Evolutionary conservation across 148 eudicot genomes (phyloP).

Genomic region (Amaranthus cruentus): DNA sequence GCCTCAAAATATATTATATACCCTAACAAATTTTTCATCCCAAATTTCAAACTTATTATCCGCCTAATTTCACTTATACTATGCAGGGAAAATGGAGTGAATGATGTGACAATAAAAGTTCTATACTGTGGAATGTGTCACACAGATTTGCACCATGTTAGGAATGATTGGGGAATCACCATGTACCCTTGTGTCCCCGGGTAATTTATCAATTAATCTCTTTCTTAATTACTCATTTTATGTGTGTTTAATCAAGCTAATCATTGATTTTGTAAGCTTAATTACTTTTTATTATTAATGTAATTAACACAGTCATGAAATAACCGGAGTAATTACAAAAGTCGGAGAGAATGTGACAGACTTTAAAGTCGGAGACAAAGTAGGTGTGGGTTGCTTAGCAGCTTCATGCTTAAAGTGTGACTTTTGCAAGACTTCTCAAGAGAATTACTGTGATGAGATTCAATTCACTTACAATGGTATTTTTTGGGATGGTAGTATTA

Average conservation of each 20-base stretch:
- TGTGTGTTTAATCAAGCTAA: not conserved
- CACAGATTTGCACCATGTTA: conserved; percentile 71
- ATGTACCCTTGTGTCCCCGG: conserved; percentile 96
- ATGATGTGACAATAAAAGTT: conserved; percentile 79
- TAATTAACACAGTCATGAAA: conserved; percentile 58
- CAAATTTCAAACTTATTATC: no score
- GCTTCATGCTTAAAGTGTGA: conserved; percentile 87
- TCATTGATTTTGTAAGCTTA: not conserved
- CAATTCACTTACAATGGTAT: conserved; percentile 77
- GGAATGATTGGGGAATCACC: conserved; percentile 86
- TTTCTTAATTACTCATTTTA: not conserved
- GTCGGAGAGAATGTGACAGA: conserved; percentile 71
- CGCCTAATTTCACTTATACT: no score
- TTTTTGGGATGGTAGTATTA: conserved; percentile 92
- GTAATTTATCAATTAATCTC: conserved; percentile 28
- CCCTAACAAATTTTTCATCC: no score
- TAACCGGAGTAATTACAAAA: conserved; percentile 67
- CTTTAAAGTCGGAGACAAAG: conserved; percentile 71
- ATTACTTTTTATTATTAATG: not conserved
- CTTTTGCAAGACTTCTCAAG: conserved; percentile 54
- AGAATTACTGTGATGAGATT: conserved; percentile 77
- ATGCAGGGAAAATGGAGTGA: conserved; percentile 58
- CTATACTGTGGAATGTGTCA: conserved; percentile 87
- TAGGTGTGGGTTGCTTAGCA: conserved; percentile 82
- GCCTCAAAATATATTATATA: no score